Evolutionary conservation across 163 green algal genomes (phyloP).

Genomic region (Prototheca wickerhamii): DNA sequence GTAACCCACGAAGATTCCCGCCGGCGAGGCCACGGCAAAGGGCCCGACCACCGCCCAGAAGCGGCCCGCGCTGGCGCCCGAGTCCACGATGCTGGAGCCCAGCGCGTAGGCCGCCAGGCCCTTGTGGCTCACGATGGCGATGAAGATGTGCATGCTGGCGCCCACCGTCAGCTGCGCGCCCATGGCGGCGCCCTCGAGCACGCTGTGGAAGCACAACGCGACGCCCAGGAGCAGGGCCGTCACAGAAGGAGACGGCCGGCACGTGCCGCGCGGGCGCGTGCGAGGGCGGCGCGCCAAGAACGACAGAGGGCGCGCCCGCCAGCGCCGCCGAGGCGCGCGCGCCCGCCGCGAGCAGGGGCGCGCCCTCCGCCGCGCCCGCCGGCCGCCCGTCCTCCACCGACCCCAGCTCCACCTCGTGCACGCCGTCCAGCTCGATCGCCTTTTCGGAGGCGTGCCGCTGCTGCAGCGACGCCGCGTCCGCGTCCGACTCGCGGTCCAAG

Average conservation of each 20-base stretch:
- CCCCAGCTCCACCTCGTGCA: constrained; percentile 1
- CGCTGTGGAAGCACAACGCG: constrained; percentile 68
- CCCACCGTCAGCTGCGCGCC: constrained; percentile 52
- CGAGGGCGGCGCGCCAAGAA: not conserved
- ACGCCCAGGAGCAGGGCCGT: constrained; percentile 67
- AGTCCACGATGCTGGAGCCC: constrained; percentile 63
- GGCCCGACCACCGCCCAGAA: constrained; percentile 60
- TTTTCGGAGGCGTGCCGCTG: not conserved
- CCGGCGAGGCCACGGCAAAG: constrained; percentile 63
- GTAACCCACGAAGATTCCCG: constrained; percentile 63
- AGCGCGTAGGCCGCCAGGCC: constrained; percentile 76
- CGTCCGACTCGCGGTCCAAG: not conserved
- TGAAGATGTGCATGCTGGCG: constrained; percentile 68
- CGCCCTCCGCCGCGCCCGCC: too few species aligned
- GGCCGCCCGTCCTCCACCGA: not conserved
- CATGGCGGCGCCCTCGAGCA: constrained; percentile 65
- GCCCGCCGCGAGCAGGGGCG: not conserved
- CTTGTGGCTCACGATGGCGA: constrained; percentile 74
- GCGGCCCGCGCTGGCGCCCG: constrained; percentile 12
- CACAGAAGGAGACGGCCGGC: constrained; percentile 41
- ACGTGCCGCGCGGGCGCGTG: not conserved
- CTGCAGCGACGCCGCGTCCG: not conserved
- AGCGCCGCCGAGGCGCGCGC: too few species aligned
- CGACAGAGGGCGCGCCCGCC: constrained; percentile 11
- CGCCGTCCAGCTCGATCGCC: constrained; percentile 6